Percentiles rank a stretch among this genome's conserved stretches.
Conservation (phyloP, 2,329 filamentous ascomycete species). For the Lecanoromycetidae sp. region DNA sequence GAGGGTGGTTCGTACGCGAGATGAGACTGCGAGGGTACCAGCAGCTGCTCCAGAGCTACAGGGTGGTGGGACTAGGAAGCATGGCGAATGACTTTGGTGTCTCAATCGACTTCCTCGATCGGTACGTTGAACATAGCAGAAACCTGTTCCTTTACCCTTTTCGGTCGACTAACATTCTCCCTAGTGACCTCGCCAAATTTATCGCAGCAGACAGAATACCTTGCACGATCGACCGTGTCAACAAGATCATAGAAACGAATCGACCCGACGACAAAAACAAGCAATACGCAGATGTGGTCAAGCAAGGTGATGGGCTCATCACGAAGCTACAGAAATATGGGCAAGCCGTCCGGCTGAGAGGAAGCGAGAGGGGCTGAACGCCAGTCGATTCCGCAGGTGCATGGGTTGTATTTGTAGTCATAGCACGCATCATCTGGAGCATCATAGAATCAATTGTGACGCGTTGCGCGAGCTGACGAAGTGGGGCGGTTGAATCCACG, state of each 20-base stretch:
- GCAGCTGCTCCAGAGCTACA: slow-evolving; percentile 92
- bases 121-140: slow-evolving; percentile 43
- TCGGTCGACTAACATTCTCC: background rate
- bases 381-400: too few relatives aligned
- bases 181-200: slow-evolving; percentile 86
- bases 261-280: slow-evolving; percentile 98
- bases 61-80: slow-evolving; percentile 88
- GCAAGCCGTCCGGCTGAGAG: slow-evolving; percentile 83
- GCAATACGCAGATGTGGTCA: slow-evolving; percentile 96
- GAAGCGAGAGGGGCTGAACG: slow-evolving; percentile 84
- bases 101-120: slow-evolving; percentile 89
- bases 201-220: slow-evolving; percentile 89
- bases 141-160: background rate
- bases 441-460: too few relatives aligned
- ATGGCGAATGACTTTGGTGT: slow-evolving; percentile 98
- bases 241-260: slow-evolving; percentile 96
- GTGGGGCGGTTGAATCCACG: background rate
- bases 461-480: too few relatives aligned
- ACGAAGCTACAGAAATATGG: slow-evolving; percentile 99
- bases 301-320: slow-evolving; percentile 93
- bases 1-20: slow-evolving; percentile 93
- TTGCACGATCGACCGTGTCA: slow-evolving; percentile 94
- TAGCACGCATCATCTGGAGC: too few relatives aligned
- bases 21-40: slow-evolving; percentile 96
- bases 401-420: too few relatives aligned